Evolutionary conservation across 78 protist genomes (phyloP).

Genomic region (Dictyostelium brefeldianum): DNA sequence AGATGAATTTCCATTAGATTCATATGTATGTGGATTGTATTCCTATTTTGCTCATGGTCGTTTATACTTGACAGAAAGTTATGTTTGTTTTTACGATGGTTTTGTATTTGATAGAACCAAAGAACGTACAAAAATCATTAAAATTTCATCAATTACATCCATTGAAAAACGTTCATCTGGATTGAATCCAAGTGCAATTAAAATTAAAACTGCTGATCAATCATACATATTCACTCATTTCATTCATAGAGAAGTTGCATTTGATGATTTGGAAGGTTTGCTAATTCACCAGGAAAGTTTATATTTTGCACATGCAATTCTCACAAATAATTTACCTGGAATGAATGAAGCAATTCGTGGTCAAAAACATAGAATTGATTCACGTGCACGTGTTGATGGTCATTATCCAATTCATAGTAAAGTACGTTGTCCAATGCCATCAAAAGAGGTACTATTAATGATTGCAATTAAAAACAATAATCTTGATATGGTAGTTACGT

Average conservation of each 20-base stretch:
- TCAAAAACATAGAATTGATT: background rate
- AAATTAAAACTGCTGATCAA: conserved; percentile 47
- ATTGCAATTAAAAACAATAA: conserved; percentile 49
- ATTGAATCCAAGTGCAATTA: conserved; percentile 57
- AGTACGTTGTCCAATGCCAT: conserved; percentile 5
- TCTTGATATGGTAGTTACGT: conserved; percentile 30
- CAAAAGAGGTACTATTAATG: conserved; percentile 28
- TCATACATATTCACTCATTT: conserved; percentile 50
- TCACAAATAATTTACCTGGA: conserved; percentile 41
- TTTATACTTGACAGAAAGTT: conserved; percentile 55
- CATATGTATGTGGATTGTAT: conserved; percentile 66
- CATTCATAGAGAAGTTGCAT: conserved; percentile 59
- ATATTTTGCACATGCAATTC: conserved; percentile 33
- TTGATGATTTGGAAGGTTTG: conserved; percentile 57
- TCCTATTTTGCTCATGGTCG: conserved; percentile 39
- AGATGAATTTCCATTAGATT: conserved; percentile 7
- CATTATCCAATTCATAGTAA: background rate
- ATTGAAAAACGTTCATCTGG: conserved; percentile 64
- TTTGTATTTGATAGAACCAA: conserved; percentile 60
- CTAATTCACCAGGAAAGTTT: conserved; percentile 51
- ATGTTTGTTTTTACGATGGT: conserved; percentile 69
- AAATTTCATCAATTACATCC: conserved; percentile 23
- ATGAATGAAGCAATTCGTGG: conserved; percentile 29
- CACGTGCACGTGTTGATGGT: background rate
- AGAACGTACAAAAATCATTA: conserved; percentile 49